These are phyloP conservation scores for Candida schatavii DNA, from an alignment of 805 yeast species.

Conservation along the genomic window DNA sequence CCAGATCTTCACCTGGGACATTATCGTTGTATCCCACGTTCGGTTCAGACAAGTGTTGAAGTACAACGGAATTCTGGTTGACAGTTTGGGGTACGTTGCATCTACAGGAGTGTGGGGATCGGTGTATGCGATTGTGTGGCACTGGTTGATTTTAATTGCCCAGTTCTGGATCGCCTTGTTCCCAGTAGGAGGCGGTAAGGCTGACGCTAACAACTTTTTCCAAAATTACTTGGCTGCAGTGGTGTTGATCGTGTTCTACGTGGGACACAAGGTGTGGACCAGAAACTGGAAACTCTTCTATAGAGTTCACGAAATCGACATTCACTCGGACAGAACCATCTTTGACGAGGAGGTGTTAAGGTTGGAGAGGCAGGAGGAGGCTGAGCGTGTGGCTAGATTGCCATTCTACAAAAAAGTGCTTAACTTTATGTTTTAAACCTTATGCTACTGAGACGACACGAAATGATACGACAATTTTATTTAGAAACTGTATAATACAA, in stretches of 20 bases:
- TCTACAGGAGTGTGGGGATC: constrained; percentile 43
- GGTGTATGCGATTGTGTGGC: constrained; percentile 29
- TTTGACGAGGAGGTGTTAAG: constrained; percentile 35
- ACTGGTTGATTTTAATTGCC: constrained; percentile 34
- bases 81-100: constrained; percentile 32
- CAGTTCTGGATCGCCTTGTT: constrained; percentile 45
- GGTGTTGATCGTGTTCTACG: constrained; percentile 28
- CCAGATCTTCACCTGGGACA: constrained; percentile 42
- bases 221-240: constrained; percentile 32
- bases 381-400: constrained; percentile 14
- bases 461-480: no score
- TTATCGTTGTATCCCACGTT: constrained; percentile 38
- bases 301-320: constrained; percentile 28
- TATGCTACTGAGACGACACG: no score
- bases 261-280: constrained; percentile 31
- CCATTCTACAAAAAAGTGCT: constrained; percentile 17
- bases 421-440: background rate
- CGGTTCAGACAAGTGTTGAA: constrained; percentile 40
- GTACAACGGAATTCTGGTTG: constrained; percentile 23
- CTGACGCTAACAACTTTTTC: constrained; percentile 29
- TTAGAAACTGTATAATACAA: no score
- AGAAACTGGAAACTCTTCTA: constrained; percentile 29
- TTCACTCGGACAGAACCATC: constrained; percentile 27
- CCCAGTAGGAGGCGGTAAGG: constrained; percentile 30
- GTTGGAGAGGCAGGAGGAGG: constrained; percentile 26